Evolutionary conservation across 305 asterid species (phyloP).

Genomic region (Andrographis paniculata): DNA sequence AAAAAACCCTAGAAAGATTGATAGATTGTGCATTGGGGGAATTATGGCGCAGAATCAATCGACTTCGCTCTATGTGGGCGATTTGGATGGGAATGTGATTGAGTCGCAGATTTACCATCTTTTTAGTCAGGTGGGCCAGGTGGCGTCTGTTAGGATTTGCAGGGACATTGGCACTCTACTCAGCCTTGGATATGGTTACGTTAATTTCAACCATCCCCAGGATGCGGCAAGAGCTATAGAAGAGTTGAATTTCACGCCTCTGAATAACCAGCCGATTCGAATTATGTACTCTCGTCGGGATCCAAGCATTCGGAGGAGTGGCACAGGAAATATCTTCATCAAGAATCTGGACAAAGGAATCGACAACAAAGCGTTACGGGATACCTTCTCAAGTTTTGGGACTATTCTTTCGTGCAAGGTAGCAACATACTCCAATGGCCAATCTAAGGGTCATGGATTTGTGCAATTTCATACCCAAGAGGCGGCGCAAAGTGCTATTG

Average conservation of each 20-base stretch:
- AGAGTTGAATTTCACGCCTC: constrained; percentile 57
- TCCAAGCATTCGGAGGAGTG: constrained; percentile 64
- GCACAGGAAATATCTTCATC: constrained; percentile 34
- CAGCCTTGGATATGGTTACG: constrained; percentile 15
- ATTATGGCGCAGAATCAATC: constrained; percentile 23
- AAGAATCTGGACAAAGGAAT: constrained; percentile 96
- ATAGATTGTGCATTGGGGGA: too few relatives aligned
- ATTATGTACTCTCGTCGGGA: constrained; percentile 77
- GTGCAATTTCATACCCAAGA: constrained; percentile 84
- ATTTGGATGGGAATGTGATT: constrained; percentile 35
- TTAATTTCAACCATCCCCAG: constrained; percentile 2
- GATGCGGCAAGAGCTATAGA: constrained; percentile 68
- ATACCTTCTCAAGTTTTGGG: constrained; percentile 83
- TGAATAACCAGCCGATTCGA: constrained; percentile 53
- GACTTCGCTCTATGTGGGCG: constrained; percentile 55
- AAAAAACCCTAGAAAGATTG: too few relatives aligned
- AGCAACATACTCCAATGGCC: constrained; percentile 69
- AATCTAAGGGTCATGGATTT: constrained; percentile 91
- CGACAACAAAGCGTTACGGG: constrained; percentile 87
- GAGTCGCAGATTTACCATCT: constrained; percentile 50
- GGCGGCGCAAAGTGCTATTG: constrained; percentile 81
- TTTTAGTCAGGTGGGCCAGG: constrained; percentile 11
- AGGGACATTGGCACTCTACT: constrained; percentile 3
- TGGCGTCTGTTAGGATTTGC: constrained; percentile 13
- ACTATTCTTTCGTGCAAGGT: constrained; percentile 79